Conservation (phyloP, 306 rosid species). For the Inga laurina region DNA sequence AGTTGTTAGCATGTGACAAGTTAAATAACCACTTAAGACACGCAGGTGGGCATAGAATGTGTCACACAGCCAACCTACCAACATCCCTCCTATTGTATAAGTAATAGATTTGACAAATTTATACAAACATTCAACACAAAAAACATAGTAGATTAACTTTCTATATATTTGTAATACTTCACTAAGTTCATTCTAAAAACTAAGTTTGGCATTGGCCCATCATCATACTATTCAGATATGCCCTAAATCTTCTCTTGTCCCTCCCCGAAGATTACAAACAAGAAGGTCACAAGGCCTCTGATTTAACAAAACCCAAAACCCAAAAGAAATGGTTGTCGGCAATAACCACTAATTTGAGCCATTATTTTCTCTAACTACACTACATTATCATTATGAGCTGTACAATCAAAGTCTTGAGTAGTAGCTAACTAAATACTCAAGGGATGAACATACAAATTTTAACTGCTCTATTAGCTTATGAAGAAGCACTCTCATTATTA, state of each 20-base stretch:
- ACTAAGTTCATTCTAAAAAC: not conserved
- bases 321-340: slow-evolving; percentile 11
- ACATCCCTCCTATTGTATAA: too few relatives aligned
- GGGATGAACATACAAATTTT: not conserved
- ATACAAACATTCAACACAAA: too few relatives aligned
- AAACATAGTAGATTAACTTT: not conserved
- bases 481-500: not conserved
- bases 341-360: slow-evolving; percentile 3
- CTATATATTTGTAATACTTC: not conserved
- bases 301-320: slow-evolving; percentile 20
- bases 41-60: too few relatives aligned
- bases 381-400: slow-evolving; percentile 33
- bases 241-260: slow-evolving; percentile 4
- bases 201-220: not conserved
- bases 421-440: not conserved
- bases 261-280: slow-evolving; percentile 36
- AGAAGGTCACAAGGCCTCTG: slow-evolving; percentile 29
- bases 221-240: not conserved
- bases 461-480: slow-evolving; percentile 13
- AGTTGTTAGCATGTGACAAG: too few relatives aligned
- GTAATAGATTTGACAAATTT: too few relatives aligned
- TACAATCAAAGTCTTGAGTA: slow-evolving; percentile 32
- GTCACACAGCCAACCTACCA: too few relatives aligned
- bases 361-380: slow-evolving; percentile 21
- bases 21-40: too few relatives aligned